A percentile compares a stretch with the other conserved stretches of the same genome.
Evolutionary conservation across 1,284 basidiomycete genomes (phyloP).

Genomic region (Ganoderma resinaceum): DNA sequence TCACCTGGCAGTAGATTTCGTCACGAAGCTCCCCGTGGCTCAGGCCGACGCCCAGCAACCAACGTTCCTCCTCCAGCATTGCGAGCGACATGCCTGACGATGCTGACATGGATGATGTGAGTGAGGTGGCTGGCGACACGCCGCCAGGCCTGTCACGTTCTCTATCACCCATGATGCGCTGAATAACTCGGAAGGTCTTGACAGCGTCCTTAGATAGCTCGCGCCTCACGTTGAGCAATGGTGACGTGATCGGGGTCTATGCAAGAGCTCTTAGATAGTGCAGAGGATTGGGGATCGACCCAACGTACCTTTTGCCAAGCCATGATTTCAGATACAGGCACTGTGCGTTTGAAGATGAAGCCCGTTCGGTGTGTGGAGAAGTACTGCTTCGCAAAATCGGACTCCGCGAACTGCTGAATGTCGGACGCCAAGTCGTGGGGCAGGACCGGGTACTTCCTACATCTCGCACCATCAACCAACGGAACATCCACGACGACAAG

Average conservation of each 20-base stretch:
- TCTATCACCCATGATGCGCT: conserved; percentile 91
- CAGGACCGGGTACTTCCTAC: conserved; percentile 71
- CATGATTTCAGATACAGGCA: conserved; percentile 88
- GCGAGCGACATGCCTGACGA: conserved; percentile 34
- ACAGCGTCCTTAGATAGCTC: conserved; percentile 78
- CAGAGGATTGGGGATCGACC: neutral
- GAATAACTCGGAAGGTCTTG: conserved; percentile 87
- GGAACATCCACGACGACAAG: neutral
- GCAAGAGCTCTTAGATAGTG: conserved; percentile 18
- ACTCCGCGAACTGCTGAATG: conserved; percentile 85
- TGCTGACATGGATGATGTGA: conserved; percentile 62
- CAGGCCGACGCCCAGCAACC: conserved; percentile 83
- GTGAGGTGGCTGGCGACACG: conserved; percentile 45
- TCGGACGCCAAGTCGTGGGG: conserved; percentile 82
- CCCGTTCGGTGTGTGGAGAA: conserved; percentile 89
- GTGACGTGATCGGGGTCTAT: conserved; percentile 70
- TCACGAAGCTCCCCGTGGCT: conserved; percentile 84
- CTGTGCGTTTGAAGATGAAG: conserved; percentile 80
- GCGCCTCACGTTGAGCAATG: conserved; percentile 72
- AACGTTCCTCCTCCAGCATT: conserved; percentile 78
- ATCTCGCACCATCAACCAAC: conserved; percentile 2
- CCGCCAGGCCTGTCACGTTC: conserved; percentile 61
- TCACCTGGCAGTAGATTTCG: conserved; percentile 90
- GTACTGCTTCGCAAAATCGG: conserved; percentile 84
- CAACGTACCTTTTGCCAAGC: conserved; percentile 80